Conservation (phyloP, 208 protist genomes). For the Acanthamoeba rhysodes region DNA sequence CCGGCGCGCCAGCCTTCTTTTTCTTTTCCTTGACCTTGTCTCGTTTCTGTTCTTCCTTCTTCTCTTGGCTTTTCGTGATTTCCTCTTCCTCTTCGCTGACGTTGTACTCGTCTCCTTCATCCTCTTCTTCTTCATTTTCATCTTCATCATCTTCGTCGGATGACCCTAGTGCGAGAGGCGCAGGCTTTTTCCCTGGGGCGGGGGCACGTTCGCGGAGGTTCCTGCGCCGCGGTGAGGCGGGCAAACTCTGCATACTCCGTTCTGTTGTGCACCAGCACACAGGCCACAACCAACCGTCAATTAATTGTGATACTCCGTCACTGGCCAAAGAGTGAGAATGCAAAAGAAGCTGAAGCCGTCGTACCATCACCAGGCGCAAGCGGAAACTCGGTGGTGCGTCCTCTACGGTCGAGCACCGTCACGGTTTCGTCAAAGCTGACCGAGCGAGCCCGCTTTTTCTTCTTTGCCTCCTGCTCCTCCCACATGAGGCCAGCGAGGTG, state of each 20-base stretch:
- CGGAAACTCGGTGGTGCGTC: background rate
- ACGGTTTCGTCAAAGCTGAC: background rate
- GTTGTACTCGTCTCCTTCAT: conserved; percentile 9
- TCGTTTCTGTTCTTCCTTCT: background rate
- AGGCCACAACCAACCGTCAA: background rate
- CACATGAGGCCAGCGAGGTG: too few relatives aligned
- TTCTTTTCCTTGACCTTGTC: background rate
- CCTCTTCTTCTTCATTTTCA: conserved; percentile 27
- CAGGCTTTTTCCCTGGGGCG: background rate
- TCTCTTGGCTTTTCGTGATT: background rate
- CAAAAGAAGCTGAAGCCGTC: background rate
- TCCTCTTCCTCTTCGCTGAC: background rate
- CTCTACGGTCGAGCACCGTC: background rate
- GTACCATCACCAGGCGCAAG: background rate
- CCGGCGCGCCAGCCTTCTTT: background rate
- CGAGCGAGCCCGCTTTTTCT: background rate
- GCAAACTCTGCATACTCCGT: background rate
- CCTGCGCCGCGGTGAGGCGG: background rate
- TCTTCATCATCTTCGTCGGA: background rate
- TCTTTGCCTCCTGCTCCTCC: background rate
- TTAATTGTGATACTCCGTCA: background rate
- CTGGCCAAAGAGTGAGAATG: background rate
- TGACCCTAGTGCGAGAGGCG: background rate
- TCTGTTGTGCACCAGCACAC: background rate
- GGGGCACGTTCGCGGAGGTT: background rate